Percentiles rank a stretch among this genome's conserved stretches.
Evolutionary conservation across 2,329 filamentous ascomycete species (phyloP).

Genomic region (Colletotrichum costaricense): DNA sequence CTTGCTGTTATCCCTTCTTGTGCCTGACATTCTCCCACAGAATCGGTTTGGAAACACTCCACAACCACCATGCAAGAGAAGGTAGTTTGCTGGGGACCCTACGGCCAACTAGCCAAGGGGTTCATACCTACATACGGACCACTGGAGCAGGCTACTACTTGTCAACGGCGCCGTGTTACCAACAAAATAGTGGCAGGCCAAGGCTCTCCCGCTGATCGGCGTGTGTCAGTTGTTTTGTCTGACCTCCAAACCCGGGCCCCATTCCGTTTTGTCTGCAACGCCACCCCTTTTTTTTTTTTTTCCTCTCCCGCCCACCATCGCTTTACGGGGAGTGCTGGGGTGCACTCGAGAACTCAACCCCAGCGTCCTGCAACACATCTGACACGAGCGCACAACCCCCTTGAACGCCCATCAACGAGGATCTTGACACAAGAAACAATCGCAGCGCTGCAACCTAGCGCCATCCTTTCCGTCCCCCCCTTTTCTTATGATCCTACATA

Average conservation of each 20-base stretch:
- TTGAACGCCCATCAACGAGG: conserved; percentile 11
- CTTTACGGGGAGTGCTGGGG: no score
- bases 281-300: background rate
- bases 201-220: background rate
- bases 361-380: conserved; percentile 34
- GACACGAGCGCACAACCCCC: conserved; percentile 32
- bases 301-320: background rate
- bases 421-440: conserved; percentile 31
- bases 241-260: background rate
- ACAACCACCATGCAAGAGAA: conserved; percentile 15
- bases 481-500: background rate
- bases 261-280: background rate
- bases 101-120: background rate
- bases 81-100: background rate
- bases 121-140: no score
- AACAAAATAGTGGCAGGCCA: background rate
- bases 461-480: background rate
- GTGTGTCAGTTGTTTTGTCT: conserved; percentile 6
- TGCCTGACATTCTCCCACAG: conserved; percentile 15
- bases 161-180: background rate
- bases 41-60: conserved; percentile 26
- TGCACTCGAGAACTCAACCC: background rate
- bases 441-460: background rate
- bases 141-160: no score
- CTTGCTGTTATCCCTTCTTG: background rate